A percentile compares a stretch with the other conserved stretches of the same genome.
phyloP scores from a whole-genome alignment of 352 stramenopile species.

The Albugo candida region DNA sequence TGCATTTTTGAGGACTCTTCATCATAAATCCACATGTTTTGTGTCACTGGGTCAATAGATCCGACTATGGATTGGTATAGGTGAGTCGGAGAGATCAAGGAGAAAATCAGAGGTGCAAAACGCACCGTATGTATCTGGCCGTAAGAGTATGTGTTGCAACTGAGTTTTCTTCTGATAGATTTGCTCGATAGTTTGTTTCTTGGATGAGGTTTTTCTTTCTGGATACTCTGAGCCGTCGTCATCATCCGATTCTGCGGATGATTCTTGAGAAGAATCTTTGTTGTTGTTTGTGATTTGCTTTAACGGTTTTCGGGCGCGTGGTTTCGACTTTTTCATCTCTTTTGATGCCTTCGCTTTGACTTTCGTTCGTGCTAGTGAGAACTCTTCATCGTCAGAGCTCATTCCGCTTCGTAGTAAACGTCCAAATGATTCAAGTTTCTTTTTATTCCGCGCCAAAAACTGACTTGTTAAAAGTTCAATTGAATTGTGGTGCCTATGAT shows the following conservation, averaged over 20 bases:
- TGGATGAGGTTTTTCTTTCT: not conserved
- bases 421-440: too few species aligned
- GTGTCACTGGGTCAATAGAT: constrained; percentile 84
- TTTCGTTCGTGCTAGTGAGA: too few species aligned
- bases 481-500: too few species aligned
- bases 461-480: too few species aligned
- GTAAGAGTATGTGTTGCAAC: constrained; percentile 94
- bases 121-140: constrained; percentile 91
- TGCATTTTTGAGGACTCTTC: constrained; percentile 81
- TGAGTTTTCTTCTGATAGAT: constrained; percentile 98
- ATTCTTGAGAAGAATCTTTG: too few species aligned
- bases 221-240: not conserved
- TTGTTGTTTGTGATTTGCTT: too few species aligned
- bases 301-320: too few species aligned
- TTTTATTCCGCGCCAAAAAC: too few species aligned
- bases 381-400: too few species aligned
- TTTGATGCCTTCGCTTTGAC: too few species aligned
- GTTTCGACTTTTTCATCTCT: too few species aligned
- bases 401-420: too few species aligned
- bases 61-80: constrained; percentile 44
- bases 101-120: not conserved
- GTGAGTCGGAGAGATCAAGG: not conserved
- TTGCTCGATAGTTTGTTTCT: constrained; percentile 54
- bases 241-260: not conserved
- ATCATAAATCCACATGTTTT: constrained; percentile 87